A percentile compares a stretch with the other conserved stretches of the same genome.
These are phyloP conservation scores for Aegilops umbellulata DNA, from an alignment of 176 grass and related monocot genomes.

Conservation along the genomic window DNA sequence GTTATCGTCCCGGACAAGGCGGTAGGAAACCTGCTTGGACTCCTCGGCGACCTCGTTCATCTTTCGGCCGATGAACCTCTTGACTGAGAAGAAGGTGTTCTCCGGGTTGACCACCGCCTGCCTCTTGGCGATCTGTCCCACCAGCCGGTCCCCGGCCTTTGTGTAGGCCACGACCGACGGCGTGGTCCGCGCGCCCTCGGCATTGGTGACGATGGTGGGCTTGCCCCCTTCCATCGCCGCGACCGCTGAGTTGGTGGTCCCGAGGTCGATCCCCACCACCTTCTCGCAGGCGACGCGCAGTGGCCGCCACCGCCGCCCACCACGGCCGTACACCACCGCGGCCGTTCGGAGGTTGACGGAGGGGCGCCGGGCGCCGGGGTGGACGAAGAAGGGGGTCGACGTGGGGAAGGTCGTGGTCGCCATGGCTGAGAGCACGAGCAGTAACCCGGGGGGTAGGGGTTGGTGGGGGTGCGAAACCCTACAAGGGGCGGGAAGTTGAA, in stretches of 20 bases:
- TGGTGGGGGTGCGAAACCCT: slow-evolving; percentile 27
- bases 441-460: background rate
- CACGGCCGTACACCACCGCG: slow-evolving; percentile 28
- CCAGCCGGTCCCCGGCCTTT: slow-evolving; percentile 68
- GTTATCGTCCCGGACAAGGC: slow-evolving; percentile 56
- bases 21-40: slow-evolving; percentile 75
- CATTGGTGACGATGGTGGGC: slow-evolving; percentile 82
- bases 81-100: slow-evolving; percentile 82
- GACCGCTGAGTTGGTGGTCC: slow-evolving; percentile 81
- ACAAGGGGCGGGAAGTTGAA: background rate
- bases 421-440: slow-evolving; percentile 21
- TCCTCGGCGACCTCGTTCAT: slow-evolving; percentile 78
- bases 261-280: slow-evolving; percentile 80
- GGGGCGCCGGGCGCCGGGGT: slow-evolving; percentile 11
- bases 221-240: slow-evolving; percentile 81
- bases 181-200: slow-evolving; percentile 78
- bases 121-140: slow-evolving; percentile 81
- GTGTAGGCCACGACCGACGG: slow-evolving; percentile 82
- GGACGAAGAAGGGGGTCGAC: slow-evolving; percentile 43
- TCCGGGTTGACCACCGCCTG: slow-evolving; percentile 85
- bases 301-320: slow-evolving; percentile 40
- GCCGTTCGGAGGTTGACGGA: slow-evolving; percentile 23
- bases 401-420: slow-evolving; percentile 34
- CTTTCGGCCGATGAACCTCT: slow-evolving; percentile 76
- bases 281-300: slow-evolving; percentile 65